Base-by-base conservation (phyloP, 768 basidiomycete species). In the Mycena galopus region DNA sequence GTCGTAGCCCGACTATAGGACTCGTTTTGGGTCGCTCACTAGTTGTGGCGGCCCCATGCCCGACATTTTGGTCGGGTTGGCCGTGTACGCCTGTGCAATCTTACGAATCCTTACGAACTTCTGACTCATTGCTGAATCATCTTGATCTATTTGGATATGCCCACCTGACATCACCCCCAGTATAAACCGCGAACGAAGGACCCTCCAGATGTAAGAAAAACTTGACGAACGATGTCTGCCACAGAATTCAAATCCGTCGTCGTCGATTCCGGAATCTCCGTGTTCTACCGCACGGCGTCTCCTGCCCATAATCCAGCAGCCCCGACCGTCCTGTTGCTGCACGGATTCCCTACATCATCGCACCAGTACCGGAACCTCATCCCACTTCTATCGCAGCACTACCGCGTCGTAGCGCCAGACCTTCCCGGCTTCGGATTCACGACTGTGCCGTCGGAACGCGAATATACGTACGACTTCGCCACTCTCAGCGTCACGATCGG, bases 351-450 rank as follows among this genome's bases (percentile, higher is more conserved):
- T 0, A 71, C 85, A 1, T 87, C 86, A 0, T 87, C 87, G 8
- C 83, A 82, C 78, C 86, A 88, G 63, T 89, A 83, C 76, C 84
- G 87, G 14, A 80, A 87, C 73, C 83, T 88, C 65, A 86, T 89
- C 58, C 81, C 84, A 0, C 77, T 77, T 47, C 81, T 88, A 16
- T 81, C 86, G 5, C 44, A 75, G 23, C 78, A 82, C 44, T 87
- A 86, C 80, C 83, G 80, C 35, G 81, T 88, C 39, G 44, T 82
- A 70, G 87, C 88, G 0, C 88, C 88, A n/a, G 88, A 88, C 72
- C 76, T 88, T 8, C 87, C 87, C 1, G 87, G 85, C 0, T 89
- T 86, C 73, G 88, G 88, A 8, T 87, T 87, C 76, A 88, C 88
- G 27, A 70, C 73, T 21, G 82, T 85, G 19, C 83, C 86, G 3